Evolutionary conservation across 495 filamentous ascomycete genomes (phyloP).

Genomic region (Hypoxylon rickii): DNA sequence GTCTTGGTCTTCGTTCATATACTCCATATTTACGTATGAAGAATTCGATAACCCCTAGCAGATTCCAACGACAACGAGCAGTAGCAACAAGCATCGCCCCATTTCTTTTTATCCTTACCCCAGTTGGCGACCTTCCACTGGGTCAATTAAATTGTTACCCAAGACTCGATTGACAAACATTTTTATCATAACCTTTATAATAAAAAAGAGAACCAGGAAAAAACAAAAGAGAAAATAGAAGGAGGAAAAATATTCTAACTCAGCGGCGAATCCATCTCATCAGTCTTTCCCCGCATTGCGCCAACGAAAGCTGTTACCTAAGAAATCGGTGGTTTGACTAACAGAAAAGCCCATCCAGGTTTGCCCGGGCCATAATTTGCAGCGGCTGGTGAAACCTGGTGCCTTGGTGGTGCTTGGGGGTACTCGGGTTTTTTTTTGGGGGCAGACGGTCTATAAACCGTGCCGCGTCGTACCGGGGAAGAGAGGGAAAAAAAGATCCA

Average conservation of each 20-base stretch:
- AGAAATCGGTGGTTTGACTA: conserved; percentile 52
- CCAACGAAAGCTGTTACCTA: conserved; percentile 53
- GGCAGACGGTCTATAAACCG: conserved; percentile 8
- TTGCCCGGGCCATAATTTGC: conserved; percentile 10
- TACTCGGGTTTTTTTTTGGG: not conserved
- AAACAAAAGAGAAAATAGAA: not conserved
- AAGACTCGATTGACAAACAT: not conserved
- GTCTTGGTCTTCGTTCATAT: conserved; percentile 10
- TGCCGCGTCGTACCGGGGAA: conserved; percentile 11
- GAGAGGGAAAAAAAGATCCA: conserved; percentile 15
- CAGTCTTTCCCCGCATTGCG: conserved; percentile 52
- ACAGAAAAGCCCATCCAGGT: conserved; percentile 47
- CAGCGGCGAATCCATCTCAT: conserved; percentile 31
- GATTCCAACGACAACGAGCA: conserved; percentile 7
- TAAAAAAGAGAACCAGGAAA: not conserved
- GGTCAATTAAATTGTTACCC: conserved; percentile 1
- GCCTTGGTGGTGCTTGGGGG: conserved; percentile 2
- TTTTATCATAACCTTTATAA: conserved; percentile 8
- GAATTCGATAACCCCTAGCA: conserved; percentile 8
- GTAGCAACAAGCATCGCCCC: conserved; percentile 11
- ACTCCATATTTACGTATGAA: conserved; percentile 27
- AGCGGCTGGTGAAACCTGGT: conserved; percentile 26
- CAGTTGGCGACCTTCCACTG: conserved; percentile 15
- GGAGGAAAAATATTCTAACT: not conserved
- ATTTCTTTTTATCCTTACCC: not conserved